These are phyloP conservation scores for Corylus avellana DNA, from an alignment of 306 rosid genomes.

Conservation along the genomic window DNA sequence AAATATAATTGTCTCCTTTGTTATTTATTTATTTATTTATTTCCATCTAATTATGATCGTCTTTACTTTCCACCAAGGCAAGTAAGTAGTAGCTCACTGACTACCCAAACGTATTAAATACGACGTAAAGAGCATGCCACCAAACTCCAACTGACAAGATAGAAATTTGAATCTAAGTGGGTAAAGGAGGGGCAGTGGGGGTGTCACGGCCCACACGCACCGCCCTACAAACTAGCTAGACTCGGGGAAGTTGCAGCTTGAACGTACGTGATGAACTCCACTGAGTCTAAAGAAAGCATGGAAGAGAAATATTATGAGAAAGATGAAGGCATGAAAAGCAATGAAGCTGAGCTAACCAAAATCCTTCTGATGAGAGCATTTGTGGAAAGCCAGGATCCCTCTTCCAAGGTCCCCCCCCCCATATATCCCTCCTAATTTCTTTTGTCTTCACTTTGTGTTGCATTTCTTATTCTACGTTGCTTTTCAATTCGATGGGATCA, in stretches of 20 bases:
- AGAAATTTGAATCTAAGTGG: too few relatives aligned
- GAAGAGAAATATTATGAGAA: slow-evolving; percentile 6
- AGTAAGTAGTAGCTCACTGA: too few relatives aligned
- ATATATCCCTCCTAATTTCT: not conserved
- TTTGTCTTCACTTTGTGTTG: not conserved
- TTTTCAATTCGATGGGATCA: not conserved
- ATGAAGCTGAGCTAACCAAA: slow-evolving; percentile 16
- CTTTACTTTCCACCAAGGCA: too few relatives aligned
- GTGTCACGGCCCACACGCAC: too few relatives aligned
- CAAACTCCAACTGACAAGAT: too few relatives aligned
- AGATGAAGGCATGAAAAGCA: not conserved
- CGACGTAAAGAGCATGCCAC: too few relatives aligned
- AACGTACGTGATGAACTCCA: not conserved
- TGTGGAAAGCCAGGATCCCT: slow-evolving; percentile 30
- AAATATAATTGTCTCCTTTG: too few relatives aligned
- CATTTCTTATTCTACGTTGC: not conserved
- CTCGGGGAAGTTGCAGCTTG: not conserved
- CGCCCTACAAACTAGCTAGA: not conserved
- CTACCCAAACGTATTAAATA: too few relatives aligned
- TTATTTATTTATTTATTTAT: too few relatives aligned
- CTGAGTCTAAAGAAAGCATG: not conserved
- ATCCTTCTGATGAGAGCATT: slow-evolving; percentile 23
- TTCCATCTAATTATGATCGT: too few relatives aligned
- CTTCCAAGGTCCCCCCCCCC: slow-evolving; percentile 17
- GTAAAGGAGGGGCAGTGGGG: too few relatives aligned